Evolutionary conservation across 495 filamentous ascomycete species (phyloP), one percentile per base, ranked within the genome.

Genomic region (Penicillium robsamsonii): DNA sequence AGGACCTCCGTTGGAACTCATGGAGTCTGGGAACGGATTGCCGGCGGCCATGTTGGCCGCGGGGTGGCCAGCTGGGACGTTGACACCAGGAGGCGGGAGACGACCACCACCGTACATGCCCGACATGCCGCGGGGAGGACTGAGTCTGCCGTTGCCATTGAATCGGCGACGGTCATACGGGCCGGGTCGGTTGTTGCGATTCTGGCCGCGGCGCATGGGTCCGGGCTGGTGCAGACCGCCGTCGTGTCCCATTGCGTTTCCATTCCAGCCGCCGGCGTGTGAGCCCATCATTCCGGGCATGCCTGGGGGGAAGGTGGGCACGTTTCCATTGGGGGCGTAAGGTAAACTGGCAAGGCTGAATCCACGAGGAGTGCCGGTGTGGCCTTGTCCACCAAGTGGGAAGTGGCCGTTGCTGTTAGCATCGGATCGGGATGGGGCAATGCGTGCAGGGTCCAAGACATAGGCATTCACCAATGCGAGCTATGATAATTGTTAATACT

Each of bases 341-440:
- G 64, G 78, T 80, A 91, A 84, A 57, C 84, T 84, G n/a, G 87
- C 77, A 7, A 97, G 81, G 58, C 89, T 91, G 77, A 97, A 97
- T 4, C 91, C 91, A 40, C 94, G 88, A 25, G 94, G 93, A 4
- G 94, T 94, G 17, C 92, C 92, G n/a, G 87, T 80, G 24, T 86
- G 83, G 40, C 79, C 76, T 56, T 91, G 85, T 46, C 86, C 86
- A 62, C 74, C 68, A 30, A 88, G 80, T 0, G 92, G 91, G 77
- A 96, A 96, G 71, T 98, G 94, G 2, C 93, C 92, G 61, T 97
- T 97, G 72, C 89, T 93, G 66, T 96, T 97, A n/a, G 94, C 87
- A 70, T 99, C 96, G 18, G 91, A 92, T 20, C 91, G 84, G 1
- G 92, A 90, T 12, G 95, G 90, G 45, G 92, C 87, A 67, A 97